Percentiles rank a stretch among this genome's conserved stretches.
Conservation (phyloP, 805 yeast genomes). For the Alloascoidea africana region DNA sequence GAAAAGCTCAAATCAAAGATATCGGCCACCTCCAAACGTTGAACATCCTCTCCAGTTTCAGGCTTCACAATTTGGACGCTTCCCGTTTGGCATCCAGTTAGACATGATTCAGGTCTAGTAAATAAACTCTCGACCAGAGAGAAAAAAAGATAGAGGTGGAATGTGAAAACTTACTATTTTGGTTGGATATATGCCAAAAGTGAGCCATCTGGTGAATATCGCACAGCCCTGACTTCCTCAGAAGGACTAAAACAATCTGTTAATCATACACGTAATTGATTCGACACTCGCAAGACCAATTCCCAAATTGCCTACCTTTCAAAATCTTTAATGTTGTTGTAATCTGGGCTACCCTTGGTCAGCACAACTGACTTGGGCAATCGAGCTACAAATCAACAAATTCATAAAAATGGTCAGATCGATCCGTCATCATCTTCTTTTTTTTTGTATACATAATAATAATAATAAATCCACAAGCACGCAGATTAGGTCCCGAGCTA, state of each 20-base stretch:
- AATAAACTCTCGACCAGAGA: no score
- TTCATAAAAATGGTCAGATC: no score
- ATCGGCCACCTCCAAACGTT: constrained; percentile 41
- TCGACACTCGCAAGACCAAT: background rate
- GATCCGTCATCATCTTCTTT: no score
- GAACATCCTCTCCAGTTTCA: constrained; percentile 28
- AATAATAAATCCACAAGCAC: no score
- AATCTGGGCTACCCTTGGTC: constrained; percentile 30
- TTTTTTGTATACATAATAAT: no score
- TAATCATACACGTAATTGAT: constrained; percentile 13
- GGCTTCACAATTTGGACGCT: constrained; percentile 45
- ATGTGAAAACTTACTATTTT: constrained; percentile 10
- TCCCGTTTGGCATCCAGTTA: no score
- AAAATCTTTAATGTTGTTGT: constrained; percentile 16
- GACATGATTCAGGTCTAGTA: no score
- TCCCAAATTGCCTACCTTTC: constrained; percentile 12
- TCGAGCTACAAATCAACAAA: constrained; percentile 32
- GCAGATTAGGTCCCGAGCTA: no score
- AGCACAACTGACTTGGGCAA: constrained; percentile 41
- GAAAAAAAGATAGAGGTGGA: background rate
- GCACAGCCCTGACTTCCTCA: constrained; percentile 44
- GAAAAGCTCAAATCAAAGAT: constrained; percentile 76
- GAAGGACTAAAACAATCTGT: constrained; percentile 14
- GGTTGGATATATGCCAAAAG: constrained; percentile 65
- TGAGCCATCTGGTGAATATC: constrained; percentile 53